These are phyloP conservation scores for Ceratocystis variospora DNA, from an alignment of 2,329 filamentous ascomycete genomes.

Conservation along the genomic window DNA sequence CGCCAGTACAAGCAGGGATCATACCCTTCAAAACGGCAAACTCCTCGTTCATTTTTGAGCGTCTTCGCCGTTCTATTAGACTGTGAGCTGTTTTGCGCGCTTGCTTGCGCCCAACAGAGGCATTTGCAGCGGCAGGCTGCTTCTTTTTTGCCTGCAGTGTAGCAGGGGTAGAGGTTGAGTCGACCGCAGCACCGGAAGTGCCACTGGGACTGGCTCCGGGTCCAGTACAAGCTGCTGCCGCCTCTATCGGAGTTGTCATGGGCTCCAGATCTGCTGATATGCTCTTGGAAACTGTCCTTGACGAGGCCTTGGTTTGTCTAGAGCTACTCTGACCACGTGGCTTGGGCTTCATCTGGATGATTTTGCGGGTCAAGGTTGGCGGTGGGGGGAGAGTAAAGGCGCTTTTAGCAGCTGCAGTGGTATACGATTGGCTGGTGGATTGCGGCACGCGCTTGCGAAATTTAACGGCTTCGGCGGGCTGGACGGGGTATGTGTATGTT, in stretches of 20 bases:
- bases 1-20: slow-evolving; percentile 89
- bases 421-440: slow-evolving; percentile 30
- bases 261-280: background rate
- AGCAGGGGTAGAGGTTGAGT: slow-evolving; percentile 3
- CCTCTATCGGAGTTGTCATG: background rate
- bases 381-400: slow-evolving; percentile 77
- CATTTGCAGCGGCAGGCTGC: slow-evolving; percentile 59
- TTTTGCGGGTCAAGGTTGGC: slow-evolving; percentile 82
- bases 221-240: background rate
- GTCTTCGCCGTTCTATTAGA: slow-evolving; percentile 73
- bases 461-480: slow-evolving; percentile 39
- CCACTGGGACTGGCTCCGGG: no score
- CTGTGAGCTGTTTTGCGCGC: slow-evolving; percentile 94
- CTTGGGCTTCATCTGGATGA: slow-evolving; percentile 88
- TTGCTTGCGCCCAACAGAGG: slow-evolving; percentile 73
- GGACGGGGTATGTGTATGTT: slow-evolving; percentile 30
- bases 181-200: background rate
- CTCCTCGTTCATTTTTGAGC: slow-evolving; percentile 98
- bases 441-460: slow-evolving; percentile 34
- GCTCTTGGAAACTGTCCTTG: slow-evolving; percentile 16
- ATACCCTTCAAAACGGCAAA: slow-evolving; percentile 86
- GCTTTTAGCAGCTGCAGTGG: slow-evolving; percentile 37
- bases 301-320: slow-evolving; percentile 10
- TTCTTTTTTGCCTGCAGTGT: slow-evolving; percentile 52
- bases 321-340: slow-evolving; percentile 19